Percentiles rank a stretch among this genome's conserved stretches.
Conservation (phyloP, 2,329 filamentous ascomycete species). For the Salinomyces thailandicus region DNA sequence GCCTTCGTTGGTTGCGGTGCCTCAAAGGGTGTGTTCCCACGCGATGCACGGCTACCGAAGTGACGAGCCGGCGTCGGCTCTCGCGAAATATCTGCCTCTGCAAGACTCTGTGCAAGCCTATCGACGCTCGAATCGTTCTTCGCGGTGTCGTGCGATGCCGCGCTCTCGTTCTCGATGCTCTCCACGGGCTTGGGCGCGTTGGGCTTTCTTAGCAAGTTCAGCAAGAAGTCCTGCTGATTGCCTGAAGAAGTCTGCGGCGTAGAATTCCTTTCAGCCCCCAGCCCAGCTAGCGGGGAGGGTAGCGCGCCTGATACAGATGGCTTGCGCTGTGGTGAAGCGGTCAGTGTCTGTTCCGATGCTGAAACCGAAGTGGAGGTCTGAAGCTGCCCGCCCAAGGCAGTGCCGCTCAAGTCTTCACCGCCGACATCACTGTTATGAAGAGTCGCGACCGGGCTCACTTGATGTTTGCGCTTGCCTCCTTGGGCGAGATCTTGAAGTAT, state of each 20-base stretch:
- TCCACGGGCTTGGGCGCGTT: constrained; percentile 26
- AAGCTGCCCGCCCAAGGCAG: background rate
- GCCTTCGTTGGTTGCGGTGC: constrained; percentile 28
- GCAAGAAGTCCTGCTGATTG: constrained; percentile 73
- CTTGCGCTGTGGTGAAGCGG: constrained; percentile 45
- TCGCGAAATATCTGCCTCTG: constrained; percentile 25
- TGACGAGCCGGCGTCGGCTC: constrained; percentile 21
- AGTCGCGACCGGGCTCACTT: constrained; percentile 27
- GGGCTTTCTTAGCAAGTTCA: constrained; percentile 70
- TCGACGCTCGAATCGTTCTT: constrained; percentile 24
- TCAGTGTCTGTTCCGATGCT: constrained; percentile 47
- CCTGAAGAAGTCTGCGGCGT: constrained; percentile 17
- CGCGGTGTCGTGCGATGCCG: constrained; percentile 6
- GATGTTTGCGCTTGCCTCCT: constrained; percentile 13
- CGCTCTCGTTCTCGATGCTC: constrained; percentile 4
- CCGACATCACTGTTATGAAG: constrained; percentile 28
- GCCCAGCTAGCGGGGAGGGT: constrained; percentile 23
- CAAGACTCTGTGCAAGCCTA: constrained; percentile 35
- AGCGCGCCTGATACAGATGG: constrained; percentile 25
- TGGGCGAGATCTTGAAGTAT: constrained; percentile 21
- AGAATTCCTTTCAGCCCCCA: constrained; percentile 13
- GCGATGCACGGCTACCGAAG: constrained; percentile 21
- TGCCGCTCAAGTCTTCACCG: constrained; percentile 6
- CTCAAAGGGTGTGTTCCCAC: constrained; percentile 28
- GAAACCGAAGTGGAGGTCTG: constrained; percentile 9